Percentiles rank a stretch among this genome's conserved stretches.
Conservation (phyloP, 2,329 filamentous ascomycete species). For the Metarhizium sp. region DNA sequence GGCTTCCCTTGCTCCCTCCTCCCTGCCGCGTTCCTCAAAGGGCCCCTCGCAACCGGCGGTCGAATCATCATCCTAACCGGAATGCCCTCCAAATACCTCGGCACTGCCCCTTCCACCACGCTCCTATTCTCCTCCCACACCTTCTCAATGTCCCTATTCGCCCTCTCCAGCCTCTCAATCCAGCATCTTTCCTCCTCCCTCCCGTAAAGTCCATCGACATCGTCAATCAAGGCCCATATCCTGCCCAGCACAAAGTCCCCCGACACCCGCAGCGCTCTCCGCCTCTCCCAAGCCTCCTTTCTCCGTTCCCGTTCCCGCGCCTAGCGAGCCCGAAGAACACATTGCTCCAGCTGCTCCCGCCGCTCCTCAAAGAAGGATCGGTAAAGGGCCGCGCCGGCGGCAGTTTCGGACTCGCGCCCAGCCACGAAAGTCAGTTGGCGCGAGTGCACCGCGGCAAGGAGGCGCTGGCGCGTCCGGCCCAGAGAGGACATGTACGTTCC, state of each 20-base stretch:
- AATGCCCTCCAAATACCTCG: background rate
- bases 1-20: background rate
- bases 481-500: too few species aligned
- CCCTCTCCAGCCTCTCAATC: background rate
- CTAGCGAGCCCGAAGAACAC: background rate
- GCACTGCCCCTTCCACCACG: background rate
- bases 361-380: background rate
- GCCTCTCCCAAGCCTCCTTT: background rate
- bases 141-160: background rate
- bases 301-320: background rate
- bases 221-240: background rate
- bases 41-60: background rate
- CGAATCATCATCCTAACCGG: background rate
- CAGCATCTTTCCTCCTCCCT: slow-evolving; percentile 1
- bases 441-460: background rate
- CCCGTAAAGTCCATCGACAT: background rate
- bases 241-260: background rate
- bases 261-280: background rate
- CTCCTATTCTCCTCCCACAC: background rate
- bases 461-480: too few species aligned
- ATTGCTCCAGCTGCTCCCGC: background rate
- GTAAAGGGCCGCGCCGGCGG: background rate
- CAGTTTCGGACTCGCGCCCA: too few species aligned
- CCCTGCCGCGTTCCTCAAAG: background rate
- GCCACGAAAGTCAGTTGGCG: too few species aligned